Percentiles rank a stretch among this genome's conserved stretches.
Conservation (phyloP, 495 filamentous ascomycete species). For the Talaromyces liani region DNA sequence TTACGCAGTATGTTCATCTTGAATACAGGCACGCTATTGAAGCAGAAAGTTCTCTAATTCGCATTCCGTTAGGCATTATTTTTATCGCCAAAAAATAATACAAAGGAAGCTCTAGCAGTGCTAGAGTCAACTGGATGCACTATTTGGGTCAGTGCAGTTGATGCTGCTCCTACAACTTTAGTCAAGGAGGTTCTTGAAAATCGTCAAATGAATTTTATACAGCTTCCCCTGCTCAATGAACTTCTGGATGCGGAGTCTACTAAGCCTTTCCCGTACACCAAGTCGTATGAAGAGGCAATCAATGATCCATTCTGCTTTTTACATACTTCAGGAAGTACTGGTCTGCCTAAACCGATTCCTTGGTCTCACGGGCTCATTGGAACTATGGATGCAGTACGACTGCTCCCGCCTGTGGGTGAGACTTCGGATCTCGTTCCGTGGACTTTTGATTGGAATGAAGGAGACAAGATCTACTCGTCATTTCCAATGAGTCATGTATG, state of each 20-base stretch:
- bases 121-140: slow-evolving; percentile 26
- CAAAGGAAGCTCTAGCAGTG: slow-evolving; percentile 28
- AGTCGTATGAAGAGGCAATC: slow-evolving; percentile 22
- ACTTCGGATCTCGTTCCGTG: slow-evolving; percentile 16
- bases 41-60: background rate
- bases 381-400: slow-evolving; percentile 7
- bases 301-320: slow-evolving; percentile 23
- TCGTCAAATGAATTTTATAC: background rate
- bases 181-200: background rate
- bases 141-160: slow-evolving; percentile 9
- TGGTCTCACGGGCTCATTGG: slow-evolving; percentile 5
- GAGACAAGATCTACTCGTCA: slow-evolving; percentile 20
- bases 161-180: background rate
- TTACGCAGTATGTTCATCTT: slow-evolving; percentile 1
- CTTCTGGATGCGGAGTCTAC: background rate
- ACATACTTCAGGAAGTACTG: slow-evolving; percentile 43
- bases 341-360: slow-evolving; percentile 34
- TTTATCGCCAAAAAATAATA: slow-evolving; percentile 31
- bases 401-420: slow-evolving; percentile 18
- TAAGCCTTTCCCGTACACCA: slow-evolving; percentile 19
- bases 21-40: background rate
- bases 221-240: background rate
- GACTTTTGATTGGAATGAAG: slow-evolving; percentile 13
- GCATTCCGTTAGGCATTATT: slow-evolving; percentile 17
- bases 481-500: slow-evolving; percentile 27